A percentile compares a stretch with the other conserved stretches of the same genome.
Evolutionary conservation across 1,139 yeast species (phyloP).

Genomic region (Pichia norvegensis): DNA sequence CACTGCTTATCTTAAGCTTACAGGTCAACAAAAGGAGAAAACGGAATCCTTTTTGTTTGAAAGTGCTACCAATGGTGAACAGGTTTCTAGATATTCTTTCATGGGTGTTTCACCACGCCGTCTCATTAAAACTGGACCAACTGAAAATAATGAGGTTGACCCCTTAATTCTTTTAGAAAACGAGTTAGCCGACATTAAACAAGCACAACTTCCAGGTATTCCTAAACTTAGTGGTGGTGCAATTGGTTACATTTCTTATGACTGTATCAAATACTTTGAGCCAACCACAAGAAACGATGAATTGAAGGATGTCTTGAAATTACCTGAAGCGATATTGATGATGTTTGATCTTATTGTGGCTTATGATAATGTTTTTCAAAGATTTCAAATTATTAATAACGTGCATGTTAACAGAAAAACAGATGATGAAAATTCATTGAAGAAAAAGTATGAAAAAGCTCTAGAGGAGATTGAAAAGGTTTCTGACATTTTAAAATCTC

Average conservation of each 20-base stretch:
- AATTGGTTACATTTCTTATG: conserved; percentile 89
- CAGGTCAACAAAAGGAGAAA: conserved; percentile 59
- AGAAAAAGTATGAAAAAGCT: conserved; percentile 50
- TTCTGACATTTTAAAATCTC: conserved; percentile 43
- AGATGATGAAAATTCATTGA: conserved; percentile 36
- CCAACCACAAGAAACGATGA: conserved; percentile 72
- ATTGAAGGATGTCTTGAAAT: conserved; percentile 66
- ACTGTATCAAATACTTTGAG: conserved; percentile 92
- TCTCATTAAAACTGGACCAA: conserved; percentile 70
- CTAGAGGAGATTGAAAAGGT: conserved; percentile 48
- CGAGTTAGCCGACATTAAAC: conserved; percentile 57
- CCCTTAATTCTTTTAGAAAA: conserved; percentile 69
- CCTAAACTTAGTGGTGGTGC: conserved; percentile 94
- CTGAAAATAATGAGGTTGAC: conserved; percentile 52
- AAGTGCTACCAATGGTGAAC: conserved; percentile 82
- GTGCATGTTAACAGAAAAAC: conserved; percentile 37
- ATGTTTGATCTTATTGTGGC: conserved; percentile 83
- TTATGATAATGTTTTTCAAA: conserved; percentile 87
- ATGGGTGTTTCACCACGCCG: conserved; percentile 82
- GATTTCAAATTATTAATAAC: conserved; percentile 84
- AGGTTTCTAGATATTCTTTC: conserved; percentile 82
- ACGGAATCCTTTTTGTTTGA: conserved; percentile 76
- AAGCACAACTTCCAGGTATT: conserved; percentile 70
- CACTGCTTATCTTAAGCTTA: conserved; percentile 77
- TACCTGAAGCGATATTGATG: conserved; percentile 92